Evolutionary conservation across 192 early-diverging fungal genomes (phyloP).

Genomic region (Backusella tuberculispora): DNA sequence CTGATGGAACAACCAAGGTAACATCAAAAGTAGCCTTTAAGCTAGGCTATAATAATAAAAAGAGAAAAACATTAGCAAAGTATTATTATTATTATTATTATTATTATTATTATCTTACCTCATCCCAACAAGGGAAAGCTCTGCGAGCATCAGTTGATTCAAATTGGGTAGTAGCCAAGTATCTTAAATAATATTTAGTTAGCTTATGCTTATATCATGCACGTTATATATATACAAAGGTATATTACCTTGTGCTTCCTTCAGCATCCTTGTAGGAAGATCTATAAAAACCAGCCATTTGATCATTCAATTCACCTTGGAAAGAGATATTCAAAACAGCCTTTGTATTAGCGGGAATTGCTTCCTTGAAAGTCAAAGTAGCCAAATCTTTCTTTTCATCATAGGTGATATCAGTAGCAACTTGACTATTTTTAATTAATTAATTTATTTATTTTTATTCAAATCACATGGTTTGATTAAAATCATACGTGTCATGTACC

Average conservation of each 20-base stretch:
- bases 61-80: neutral
- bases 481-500: neutral
- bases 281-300: constrained; percentile 97
- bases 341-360: constrained; percentile 57
- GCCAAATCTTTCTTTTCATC: constrained; percentile 52
- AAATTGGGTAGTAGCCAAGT: constrained; percentile 90
- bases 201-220: constrained; percentile 4
- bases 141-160: constrained; percentile 91
- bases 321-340: constrained; percentile 65
- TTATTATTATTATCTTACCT: constrained; percentile 43
- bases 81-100: neutral
- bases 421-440: constrained; percentile 14
- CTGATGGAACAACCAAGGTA: constrained; percentile 75
- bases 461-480: neutral
- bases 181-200: constrained; percentile 23
- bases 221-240: neutral
- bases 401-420: constrained; percentile 46
- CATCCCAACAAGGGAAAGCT: constrained; percentile 97
- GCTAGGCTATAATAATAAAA: constrained; percentile 57
- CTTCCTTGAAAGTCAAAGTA: constrained; percentile 63
- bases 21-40: constrained; percentile 96
- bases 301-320: constrained; percentile 76
- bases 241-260: constrained; percentile 44
- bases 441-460: constrained; percentile 6
- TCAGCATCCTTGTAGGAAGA: constrained; percentile 72